Conservation (phyloP, 352 stramenopile genomes). For the Globisporangium yorkense region DNA sequence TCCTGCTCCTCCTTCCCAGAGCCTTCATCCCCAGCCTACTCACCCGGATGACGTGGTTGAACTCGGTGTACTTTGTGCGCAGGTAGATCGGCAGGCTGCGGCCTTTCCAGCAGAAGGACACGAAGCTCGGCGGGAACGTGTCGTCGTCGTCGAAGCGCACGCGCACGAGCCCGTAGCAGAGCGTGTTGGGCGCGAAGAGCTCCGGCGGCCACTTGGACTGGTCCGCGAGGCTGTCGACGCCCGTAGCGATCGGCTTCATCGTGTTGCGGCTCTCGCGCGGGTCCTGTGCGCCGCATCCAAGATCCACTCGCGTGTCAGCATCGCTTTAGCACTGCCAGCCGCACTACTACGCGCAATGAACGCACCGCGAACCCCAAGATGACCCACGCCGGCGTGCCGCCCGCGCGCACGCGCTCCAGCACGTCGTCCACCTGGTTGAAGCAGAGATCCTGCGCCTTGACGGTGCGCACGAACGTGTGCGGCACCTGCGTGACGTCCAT, state of each 20-base stretch:
- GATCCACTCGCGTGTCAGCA: not conserved
- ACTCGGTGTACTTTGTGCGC: conserved; percentile 85
- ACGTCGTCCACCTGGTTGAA: conserved; percentile 74
- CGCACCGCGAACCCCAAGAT: conserved; percentile 72
- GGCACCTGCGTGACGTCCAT: conserved; percentile 50
- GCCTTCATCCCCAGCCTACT: conserved; percentile 5
- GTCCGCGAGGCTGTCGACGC: conserved; percentile 63
- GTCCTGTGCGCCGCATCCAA: conserved; percentile 28
- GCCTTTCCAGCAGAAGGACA: conserved; percentile 89
- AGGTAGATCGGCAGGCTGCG: conserved; percentile 79
- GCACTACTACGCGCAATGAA: conserved; percentile 5
- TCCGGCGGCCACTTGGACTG: conserved; percentile 62
- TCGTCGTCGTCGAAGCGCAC: conserved; percentile 66
- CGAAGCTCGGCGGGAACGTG: conserved; percentile 52
- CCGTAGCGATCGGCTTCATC: conserved; percentile 64
- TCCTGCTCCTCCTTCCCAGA: not conserved
- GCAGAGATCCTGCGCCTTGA: conserved; percentile 74
- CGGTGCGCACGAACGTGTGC: conserved; percentile 78
- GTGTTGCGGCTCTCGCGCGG: conserved; percentile 76
- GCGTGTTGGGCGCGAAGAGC: conserved; percentile 69
- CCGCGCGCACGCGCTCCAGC: conserved; percentile 59
- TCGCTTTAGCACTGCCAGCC: not conserved
- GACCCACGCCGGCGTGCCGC: conserved; percentile 62
- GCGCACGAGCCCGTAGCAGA: conserved; percentile 80
- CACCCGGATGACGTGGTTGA: conserved; percentile 84